A percentile compares a stretch with the other conserved stretches of the same genome.
These are phyloP conservation scores for Talaromyces adpressus DNA, from an alignment of 495 filamentous ascomycete species.

Conservation along the genomic window DNA sequence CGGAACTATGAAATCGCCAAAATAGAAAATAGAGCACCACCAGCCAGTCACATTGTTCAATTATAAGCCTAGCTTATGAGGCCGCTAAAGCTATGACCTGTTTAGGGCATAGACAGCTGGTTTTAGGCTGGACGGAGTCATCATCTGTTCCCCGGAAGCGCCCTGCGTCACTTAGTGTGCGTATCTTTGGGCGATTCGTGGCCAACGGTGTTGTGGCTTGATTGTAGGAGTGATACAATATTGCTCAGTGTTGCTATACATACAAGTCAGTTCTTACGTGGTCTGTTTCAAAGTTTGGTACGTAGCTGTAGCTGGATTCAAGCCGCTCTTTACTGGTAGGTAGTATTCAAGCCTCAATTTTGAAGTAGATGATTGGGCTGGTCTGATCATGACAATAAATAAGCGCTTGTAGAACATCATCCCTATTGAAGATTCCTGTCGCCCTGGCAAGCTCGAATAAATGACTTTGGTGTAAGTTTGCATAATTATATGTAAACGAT, in stretches of 20 bases:
- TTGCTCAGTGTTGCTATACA: not conserved
- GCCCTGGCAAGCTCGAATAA: not conserved
- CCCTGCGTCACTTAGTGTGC: not conserved
- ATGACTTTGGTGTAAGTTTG: not conserved
- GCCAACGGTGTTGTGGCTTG: not conserved
- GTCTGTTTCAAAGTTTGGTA: not conserved
- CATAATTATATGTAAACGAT: not conserved
- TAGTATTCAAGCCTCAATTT: not conserved
- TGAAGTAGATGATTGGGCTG: not conserved
- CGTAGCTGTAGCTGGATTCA: not conserved
- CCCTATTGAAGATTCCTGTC: not conserved
- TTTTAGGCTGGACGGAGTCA: not conserved
- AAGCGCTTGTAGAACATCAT: not conserved
- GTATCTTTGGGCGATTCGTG: not conserved
- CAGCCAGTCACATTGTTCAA: not conserved
- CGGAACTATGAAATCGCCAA: not conserved
- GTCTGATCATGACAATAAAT: not conserved
- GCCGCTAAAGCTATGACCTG: not conserved
- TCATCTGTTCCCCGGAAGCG: not conserved
- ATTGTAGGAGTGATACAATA: not conserved
- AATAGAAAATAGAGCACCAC: not conserved
- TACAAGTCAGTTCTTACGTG: not conserved
- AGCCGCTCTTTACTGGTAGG: not conserved
- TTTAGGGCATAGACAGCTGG: not conserved
- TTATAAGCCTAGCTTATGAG: not conserved